Evolutionary conservation across 495 filamentous ascomycete genomes (phyloP).

Genomic region (Xeromyces bisporus): DNA sequence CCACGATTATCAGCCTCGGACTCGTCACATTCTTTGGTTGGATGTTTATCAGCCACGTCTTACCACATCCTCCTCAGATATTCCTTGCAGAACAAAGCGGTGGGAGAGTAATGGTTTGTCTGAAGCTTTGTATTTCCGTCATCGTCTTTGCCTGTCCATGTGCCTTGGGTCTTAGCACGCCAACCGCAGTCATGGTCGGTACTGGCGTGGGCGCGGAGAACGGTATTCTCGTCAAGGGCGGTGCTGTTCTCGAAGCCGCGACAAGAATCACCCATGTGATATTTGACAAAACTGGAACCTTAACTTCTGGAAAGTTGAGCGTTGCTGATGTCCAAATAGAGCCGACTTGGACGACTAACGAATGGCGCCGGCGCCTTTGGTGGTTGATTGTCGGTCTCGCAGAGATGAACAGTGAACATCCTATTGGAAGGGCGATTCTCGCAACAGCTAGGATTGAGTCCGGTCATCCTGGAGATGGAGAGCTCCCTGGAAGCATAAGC

Average conservation of each 20-base stretch:
- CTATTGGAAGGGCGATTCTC: slow-evolving; percentile 74
- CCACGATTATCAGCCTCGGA: slow-evolving; percentile 70
- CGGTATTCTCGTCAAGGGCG: slow-evolving; percentile 92
- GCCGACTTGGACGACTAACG: slow-evolving; percentile 48
- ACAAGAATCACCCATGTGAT: slow-evolving; percentile 87
- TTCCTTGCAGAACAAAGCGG: slow-evolving; percentile 69
- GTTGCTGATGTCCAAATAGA: slow-evolving; percentile 55
- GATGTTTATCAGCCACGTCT: slow-evolving; percentile 85
- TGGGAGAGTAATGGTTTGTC: slow-evolving; percentile 85
- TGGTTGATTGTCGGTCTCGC: slow-evolving; percentile 88
- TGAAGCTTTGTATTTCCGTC: slow-evolving; percentile 95
- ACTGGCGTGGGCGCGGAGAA: slow-evolving; percentile 94
- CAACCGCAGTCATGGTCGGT: slow-evolving; percentile 97
- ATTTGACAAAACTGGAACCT: slow-evolving; percentile 97
- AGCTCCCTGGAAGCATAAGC: slow-evolving; percentile 63
- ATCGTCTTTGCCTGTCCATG: slow-evolving; percentile 98
- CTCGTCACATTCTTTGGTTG: slow-evolving; percentile 73
- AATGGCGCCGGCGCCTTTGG: slow-evolving; percentile 63
- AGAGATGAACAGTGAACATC: slow-evolving; percentile 90
- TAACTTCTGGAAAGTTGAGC: slow-evolving; percentile 89
- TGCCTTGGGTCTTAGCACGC: slow-evolving; percentile 82
- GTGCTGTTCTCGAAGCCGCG: slow-evolving; percentile 78
- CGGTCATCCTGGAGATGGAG: slow-evolving; percentile 50
- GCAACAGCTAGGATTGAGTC: slow-evolving; percentile 55
- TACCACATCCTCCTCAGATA: slow-evolving; percentile 71